Base-by-base conservation (phyloP, 2,329 filamentous ascomycete species). In the Fusarium succisae region DNA sequence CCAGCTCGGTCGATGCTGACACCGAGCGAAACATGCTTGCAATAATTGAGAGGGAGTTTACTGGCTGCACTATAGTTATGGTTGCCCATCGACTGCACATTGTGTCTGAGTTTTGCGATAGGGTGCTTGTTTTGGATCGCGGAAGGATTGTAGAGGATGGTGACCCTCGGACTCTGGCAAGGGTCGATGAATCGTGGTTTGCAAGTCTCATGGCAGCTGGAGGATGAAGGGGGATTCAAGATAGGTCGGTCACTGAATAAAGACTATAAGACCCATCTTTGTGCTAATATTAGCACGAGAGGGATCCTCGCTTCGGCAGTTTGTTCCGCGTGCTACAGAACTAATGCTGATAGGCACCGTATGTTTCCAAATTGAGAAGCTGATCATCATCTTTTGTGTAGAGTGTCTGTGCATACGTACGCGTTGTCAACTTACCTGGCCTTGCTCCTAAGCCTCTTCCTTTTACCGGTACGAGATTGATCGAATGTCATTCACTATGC, bases 221-320 rank as follows among this genome's bases (percentile, higher is more conserved):
- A 14, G 3, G 37, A 39, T 41, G 6, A 39, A 54, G 3, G 3
- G 3, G 10, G 20, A 13, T 17, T 9, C 5, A 18, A 30, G 4
- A 48, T 6, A 30, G 14, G 3, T 30, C 3, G 6, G 6, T 30
- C 5, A 30, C 14, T n/a, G 20, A n/a, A 9, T 17, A 12, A 0
- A 12, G 6, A n/a, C 14, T 10, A n/a, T 6, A 4, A 3, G 0
- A 12, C 7, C 8, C 3, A 32, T 0, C 0, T 17, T 30, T 30
- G 5, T 12, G n/a, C 8, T 22, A 5, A 2, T 5, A 17, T 17
- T 9, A 30, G 20, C 9, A 17, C 7, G 10, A 48, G 14, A 0
- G 9, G 9, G 1, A 32, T 13, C 8, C 5, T 17, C 28, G 4
- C 13, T 5, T 30, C 22, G 26, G 28, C 20, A 30, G 7, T n/a